phyloP scores from a whole-genome alignment of 2,329 filamentous ascomycete species.

The Aspergillus brunneoviolaceus region DNA sequence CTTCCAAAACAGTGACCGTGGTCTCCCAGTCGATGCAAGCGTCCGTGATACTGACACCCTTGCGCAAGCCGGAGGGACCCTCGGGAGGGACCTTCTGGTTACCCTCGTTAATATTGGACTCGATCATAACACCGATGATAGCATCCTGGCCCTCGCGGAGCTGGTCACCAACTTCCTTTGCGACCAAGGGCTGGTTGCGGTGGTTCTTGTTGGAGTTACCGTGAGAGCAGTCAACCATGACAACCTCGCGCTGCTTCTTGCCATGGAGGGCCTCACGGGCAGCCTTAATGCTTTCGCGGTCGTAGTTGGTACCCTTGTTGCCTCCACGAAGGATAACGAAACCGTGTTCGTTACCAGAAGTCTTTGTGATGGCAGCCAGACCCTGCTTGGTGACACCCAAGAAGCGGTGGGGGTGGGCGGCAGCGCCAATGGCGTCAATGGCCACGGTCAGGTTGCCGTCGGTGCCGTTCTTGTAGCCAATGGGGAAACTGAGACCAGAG shows the following conservation, averaged over 20 bases:
- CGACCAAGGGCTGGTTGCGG: slow-evolving; percentile 93
- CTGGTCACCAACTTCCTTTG: slow-evolving; percentile 77
- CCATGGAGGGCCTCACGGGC: slow-evolving; percentile 76
- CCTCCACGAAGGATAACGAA: slow-evolving; percentile 95
- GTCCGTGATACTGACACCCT: slow-evolving; percentile 92
- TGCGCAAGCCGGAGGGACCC: slow-evolving; percentile 74
- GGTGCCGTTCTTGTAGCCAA: slow-evolving; percentile 99
- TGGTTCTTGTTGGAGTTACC: slow-evolving; percentile 98
- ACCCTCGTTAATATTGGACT: slow-evolving; percentile 92
- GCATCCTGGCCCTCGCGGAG: slow-evolving; percentile 80
- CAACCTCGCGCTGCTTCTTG: slow-evolving; percentile 81
- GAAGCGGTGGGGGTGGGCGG: slow-evolving; percentile 74
- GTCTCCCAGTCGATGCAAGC: slow-evolving; percentile 93
- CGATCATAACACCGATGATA: slow-evolving; percentile 97
- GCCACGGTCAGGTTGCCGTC: slow-evolving; percentile 88
- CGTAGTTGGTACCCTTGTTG: slow-evolving; percentile 89
- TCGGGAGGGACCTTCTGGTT: slow-evolving; percentile 85
- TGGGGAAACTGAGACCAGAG: slow-evolving; percentile 91
- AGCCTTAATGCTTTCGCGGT: slow-evolving; percentile 75
- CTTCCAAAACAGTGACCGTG: slow-evolving; percentile 77
- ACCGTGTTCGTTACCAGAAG: slow-evolving; percentile 90
- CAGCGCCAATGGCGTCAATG: slow-evolving; percentile 89
- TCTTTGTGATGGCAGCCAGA: slow-evolving; percentile 89
- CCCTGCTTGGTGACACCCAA: slow-evolving; percentile 98
- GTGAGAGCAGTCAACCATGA: slow-evolving; percentile 99